Conservation (phyloP, 768 basidiomycete genomes). For the Russula sp. region DNA sequence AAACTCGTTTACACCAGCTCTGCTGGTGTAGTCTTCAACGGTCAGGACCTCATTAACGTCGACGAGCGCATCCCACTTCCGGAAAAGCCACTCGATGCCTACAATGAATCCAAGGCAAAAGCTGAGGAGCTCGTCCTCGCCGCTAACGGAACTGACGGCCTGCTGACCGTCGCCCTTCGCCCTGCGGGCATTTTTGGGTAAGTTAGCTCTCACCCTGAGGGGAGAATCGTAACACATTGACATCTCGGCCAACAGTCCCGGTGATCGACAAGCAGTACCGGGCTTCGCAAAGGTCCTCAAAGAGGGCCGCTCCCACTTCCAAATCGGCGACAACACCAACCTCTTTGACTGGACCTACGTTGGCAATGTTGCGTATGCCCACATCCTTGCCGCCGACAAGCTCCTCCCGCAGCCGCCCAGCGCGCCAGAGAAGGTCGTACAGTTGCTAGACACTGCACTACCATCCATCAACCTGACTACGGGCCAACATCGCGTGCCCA, state of each 20-base stretch:
- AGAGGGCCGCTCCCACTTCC: conserved; percentile 80
- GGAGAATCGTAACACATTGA: neutral
- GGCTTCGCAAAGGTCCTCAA: conserved; percentile 77
- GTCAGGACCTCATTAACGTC: conserved; percentile 67
- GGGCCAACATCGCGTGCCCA: conserved; percentile 62
- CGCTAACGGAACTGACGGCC: conserved; percentile 78
- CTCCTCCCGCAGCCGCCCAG: conserved; percentile 49
- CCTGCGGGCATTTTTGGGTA: conserved; percentile 97
- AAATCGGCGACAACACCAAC: conserved; percentile 90
- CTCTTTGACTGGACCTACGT: conserved; percentile 97
- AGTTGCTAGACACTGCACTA: conserved; percentile 44
- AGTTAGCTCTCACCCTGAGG: conserved; percentile 21
- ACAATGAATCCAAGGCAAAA: conserved; percentile 90
- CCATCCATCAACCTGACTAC: conserved; percentile 58
- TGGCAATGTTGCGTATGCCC: conserved; percentile 89
- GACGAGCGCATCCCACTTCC: conserved; percentile 84
- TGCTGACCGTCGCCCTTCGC: conserved; percentile 83
- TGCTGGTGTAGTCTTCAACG: conserved; percentile 85
- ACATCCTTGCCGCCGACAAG: conserved; percentile 88
- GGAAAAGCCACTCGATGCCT: conserved; percentile 72
- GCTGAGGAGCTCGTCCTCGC: conserved; percentile 78
- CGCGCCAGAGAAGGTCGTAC: conserved; percentile 29
- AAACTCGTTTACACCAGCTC: conserved; percentile 95
- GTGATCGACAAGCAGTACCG: conserved; percentile 79
- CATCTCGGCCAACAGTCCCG: conserved; percentile 49